Base-by-base conservation (phyloP, 768 basidiomycete genomes). In the Boletus coccyginus region DNA sequence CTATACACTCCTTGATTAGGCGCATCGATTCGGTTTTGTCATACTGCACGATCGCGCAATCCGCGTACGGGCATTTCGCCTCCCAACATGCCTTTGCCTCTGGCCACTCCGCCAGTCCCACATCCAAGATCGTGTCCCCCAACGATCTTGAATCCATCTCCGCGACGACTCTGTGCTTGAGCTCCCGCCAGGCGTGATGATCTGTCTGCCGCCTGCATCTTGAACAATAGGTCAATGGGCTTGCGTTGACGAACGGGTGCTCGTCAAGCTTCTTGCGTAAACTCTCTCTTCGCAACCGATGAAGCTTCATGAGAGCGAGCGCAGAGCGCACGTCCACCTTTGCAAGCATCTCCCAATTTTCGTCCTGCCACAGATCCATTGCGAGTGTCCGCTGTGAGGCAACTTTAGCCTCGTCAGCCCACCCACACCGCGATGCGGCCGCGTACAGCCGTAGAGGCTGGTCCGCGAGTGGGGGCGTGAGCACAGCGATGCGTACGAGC, bases 11-110 rank as follows among this genome's bases (percentile, higher is more conserved):
- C 33, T 70, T 70, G 53, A 86, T 80, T 9, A 81, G 77, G 24
- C 80, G 77, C 41, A 85, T 64, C 36, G 84, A 83, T 48, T 80
- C 79, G 19, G 68, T 60, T 66, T 79, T 79, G 66, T 86, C 83
- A 50, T 86, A 87, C 33, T 86, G 74, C 21, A 79, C 66, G 0
- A 79, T 76, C 12, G 64, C 68, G 61, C 86, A 87, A 0, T 66
- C 67, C 13, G 35, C 5, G 53, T 77, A 76, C 5, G 73, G 64
- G 60, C 86, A 87, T 44, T 77, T 76, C 2, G 84, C 79, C 55
- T 72, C 71, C 86, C 86, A 87, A 62, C 84, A 87, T 1, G 79
- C 76, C 59, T 73, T 71, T n/a, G 86, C 82, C 60, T 83, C 81
- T 0, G 76, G 70, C 84, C 85, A 87, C 36, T 78, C 76, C 13